Evolutionary conservation across 1,284 basidiomycete genomes (phyloP), one percentile per base, ranked within the genome.

Genomic region (Puccinia horiana): DNA sequence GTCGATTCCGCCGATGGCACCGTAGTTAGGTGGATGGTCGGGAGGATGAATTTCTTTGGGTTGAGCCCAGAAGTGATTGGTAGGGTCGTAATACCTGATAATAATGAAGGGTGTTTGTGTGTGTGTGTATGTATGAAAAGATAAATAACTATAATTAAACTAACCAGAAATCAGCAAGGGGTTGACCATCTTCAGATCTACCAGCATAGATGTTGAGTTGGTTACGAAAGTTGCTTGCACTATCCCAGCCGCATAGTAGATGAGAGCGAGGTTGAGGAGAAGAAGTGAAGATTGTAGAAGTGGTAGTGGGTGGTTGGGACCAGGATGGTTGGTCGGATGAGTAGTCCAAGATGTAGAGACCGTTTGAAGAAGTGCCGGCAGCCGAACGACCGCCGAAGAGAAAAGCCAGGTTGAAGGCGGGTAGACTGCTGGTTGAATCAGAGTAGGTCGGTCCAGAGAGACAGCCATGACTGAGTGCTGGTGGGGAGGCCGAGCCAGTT

Each of bases 21-120:
- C 76, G 18, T 69, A 79, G 49, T 67, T 42, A 26, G 61, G 47
- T 26, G 76, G 40, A 47, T 58, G 76, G 26, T 44, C n/a, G 32
- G 14, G 35, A 14, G 76, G 65, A 11, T 47, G 29, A 18, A 79
- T 16, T 16, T 44, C 26, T 0, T 37, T 52, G 16, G 76, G 63
- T 56, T 79, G 61, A 52, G 76, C 61, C 76, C 76, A 79, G 52
- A 79, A 79, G 11, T 42, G 65, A 52, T 79, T 79, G 42, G 65
- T 67, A 35, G 61, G 76, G 42, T 79, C 76, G 35, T 67, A 79
- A 49, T 44, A 67, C 76, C 76, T 79, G 6, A 2, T 12, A 23
- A 32, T 23, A 26, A 26, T 2, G 8, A 73, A 32, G 49, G n/a
- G 8, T 23, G 52, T 58, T 9, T 61, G 2, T 12, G 49, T 75